Base-by-base conservation (phyloP, 306 rosid species). In the Castanea crenata region DNA sequence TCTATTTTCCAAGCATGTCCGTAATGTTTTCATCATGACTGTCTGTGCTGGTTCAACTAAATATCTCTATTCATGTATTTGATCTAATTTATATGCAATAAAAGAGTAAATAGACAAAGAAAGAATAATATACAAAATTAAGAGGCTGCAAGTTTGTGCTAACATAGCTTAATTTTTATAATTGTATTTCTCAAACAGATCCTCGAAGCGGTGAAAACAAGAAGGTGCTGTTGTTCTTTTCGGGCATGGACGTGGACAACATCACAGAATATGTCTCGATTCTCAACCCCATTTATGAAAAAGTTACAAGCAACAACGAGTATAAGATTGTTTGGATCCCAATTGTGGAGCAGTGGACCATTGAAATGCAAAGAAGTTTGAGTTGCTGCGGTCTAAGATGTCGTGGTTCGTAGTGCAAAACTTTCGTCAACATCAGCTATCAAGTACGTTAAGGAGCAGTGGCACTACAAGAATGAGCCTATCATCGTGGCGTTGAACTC, bases 291-390 rank as follows among this genome's bases (percentile, higher is more conserved):
- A 38, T 87, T 25, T 64, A 85, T 7, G 83, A 85, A 0, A 25
- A 13, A 35, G 44, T 19, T 54, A 77, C 84, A 52, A 77, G 63
- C 31, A 79, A 68, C 3, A 79, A 81, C 1, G 15, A 46, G 3
- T 74, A 78, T 25, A 73, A 70, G 38, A 85, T 89, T 56, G 62
- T 86, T 7, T 88, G 92, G 92, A 21, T 86, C 31, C 89, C 88
- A 0, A 61, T 77, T 6, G 86, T 86, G 20, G 87, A 80, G 15
- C 41, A 74, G 6, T 77, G 84, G 82, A 69, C 57, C 0, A 70
- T 56, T 5, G 85, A 83, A 0, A 51, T 73, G 54, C 18, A 31
- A 27, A 57, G 59, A 88, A 76, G 89, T 86, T 78, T 25, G 86
- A 83, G 1, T 8, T 3, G 27, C 7, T 88, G 23, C 67, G 80